Percentiles rank a stretch among this genome's conserved stretches.
These are phyloP conservation scores for Pulveroboletus sp. DNA, from an alignment of 768 basidiomycete species.

Conservation along the genomic window DNA sequence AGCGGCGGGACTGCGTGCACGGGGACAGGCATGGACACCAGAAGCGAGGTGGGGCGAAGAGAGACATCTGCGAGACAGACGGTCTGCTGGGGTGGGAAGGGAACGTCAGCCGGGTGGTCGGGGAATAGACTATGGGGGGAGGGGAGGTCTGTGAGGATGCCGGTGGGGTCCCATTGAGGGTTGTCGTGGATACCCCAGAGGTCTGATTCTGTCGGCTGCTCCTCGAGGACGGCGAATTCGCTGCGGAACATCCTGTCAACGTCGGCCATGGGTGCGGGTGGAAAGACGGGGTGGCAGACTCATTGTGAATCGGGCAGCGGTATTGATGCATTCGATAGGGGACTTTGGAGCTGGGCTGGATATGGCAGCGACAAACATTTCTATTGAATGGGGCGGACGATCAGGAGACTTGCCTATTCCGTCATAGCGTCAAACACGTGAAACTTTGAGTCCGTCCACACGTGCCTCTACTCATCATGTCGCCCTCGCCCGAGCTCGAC, in stretches of 20 bases:
- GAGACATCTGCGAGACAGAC: conserved; percentile 25
- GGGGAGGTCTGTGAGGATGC: no score
- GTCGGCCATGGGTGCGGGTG: conserved; percentile 16
- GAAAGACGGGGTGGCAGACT: conserved; percentile 1
- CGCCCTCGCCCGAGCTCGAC: conserved; percentile 30
- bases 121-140: conserved; percentile 12
- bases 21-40: not conserved
- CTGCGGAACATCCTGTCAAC: conserved; percentile 24
- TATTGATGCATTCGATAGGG: conserved; percentile 6
- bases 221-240: conserved; percentile 16
- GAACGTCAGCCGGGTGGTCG: no score
- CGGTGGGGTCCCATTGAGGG: no score
- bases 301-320: conserved; percentile 13
- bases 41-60: not conserved
- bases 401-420: conserved; percentile 9
- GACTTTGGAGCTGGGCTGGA: no score
- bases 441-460: no score
- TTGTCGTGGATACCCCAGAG: no score
- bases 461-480: conserved; percentile 8
- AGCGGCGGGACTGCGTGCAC: not conserved
- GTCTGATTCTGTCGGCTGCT: conserved; percentile 3
- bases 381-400: no score
- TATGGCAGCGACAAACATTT: no score
- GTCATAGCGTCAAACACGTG: conserved; percentile 21
- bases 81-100: conserved; percentile 13